These are phyloP conservation scores for Bretschneidera sinensis DNA, from an alignment of 345 rosid species.

Conservation along the genomic window DNA sequence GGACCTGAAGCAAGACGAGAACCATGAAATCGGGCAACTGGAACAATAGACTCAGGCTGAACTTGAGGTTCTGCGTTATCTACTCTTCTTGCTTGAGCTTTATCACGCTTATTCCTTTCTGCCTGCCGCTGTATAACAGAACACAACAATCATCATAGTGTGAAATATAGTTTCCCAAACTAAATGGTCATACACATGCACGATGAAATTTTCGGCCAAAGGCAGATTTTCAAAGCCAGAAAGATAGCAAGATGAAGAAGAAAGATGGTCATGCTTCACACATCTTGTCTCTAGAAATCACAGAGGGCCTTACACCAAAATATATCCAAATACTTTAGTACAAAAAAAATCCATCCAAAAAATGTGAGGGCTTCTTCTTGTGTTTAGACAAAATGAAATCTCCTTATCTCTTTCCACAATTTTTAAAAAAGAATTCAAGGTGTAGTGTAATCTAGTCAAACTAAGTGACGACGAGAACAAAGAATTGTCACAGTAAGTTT, in stretches of 20 bases:
- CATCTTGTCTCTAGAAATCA: not conserved
- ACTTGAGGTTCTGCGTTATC: constrained; percentile 48
- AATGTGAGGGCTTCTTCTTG: not conserved
- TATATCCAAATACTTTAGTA: not conserved
- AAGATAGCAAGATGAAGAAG: not conserved
- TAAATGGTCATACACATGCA: not conserved
- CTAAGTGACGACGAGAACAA: too few species aligned
- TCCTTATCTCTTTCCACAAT: too few species aligned
- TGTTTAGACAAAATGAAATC: not conserved
- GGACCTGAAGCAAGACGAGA: constrained; percentile 74
- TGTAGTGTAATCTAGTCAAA: too few species aligned
- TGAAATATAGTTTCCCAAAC: not conserved
- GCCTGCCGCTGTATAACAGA: constrained; percentile 62
- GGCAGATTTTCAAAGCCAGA: too few species aligned
- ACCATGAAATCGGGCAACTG: constrained; percentile 58
- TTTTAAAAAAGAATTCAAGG: too few species aligned
- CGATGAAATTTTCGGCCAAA: not conserved
- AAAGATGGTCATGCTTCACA: not conserved
- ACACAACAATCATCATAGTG: not conserved
- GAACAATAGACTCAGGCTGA: constrained; percentile 53
- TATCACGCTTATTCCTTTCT: constrained; percentile 61
- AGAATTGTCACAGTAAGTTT: too few species aligned
- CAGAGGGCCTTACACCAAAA: not conserved
- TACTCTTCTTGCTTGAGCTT: constrained; percentile 50
- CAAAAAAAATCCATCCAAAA: not conserved